phyloP scores from a whole-genome alignment of 208 protist genomes.

The Crithidia acanthocephali region DNA sequence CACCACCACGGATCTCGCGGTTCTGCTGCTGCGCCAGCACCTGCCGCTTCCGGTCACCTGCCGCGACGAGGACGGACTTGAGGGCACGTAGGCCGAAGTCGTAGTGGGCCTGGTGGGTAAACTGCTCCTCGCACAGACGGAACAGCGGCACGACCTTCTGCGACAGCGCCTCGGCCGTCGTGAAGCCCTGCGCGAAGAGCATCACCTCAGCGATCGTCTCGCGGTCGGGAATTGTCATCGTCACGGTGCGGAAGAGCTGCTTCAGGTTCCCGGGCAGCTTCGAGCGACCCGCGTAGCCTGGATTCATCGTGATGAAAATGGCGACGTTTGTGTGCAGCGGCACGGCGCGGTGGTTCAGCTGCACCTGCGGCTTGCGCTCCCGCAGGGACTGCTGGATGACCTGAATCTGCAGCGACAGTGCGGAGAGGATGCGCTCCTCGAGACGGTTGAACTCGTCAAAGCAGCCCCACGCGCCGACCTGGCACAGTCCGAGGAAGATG shows the following conservation, averaged over 20 bases:
- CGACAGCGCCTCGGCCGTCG: constrained; percentile 95
- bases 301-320: constrained; percentile 99
- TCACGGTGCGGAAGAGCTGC: constrained; percentile 98
- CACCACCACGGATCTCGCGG: background rate
- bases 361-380: constrained; percentile 63
- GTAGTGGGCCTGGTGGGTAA: constrained; percentile 99
- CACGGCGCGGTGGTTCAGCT: constrained; percentile 92
- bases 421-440: constrained; percentile 99
- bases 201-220: constrained; percentile 99
- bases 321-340: constrained; percentile 94
- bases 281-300: constrained; percentile 99
- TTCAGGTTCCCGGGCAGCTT: constrained; percentile 99
- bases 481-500: constrained; percentile 99
- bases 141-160: constrained; percentile 99
- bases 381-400: constrained; percentile 96
- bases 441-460: constrained; percentile 99
- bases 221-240: constrained; percentile 98
- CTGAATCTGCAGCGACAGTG: constrained; percentile 99
- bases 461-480: constrained; percentile 99
- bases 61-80: constrained; percentile 99
- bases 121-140: constrained; percentile 97
- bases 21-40: constrained; percentile 2
- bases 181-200: constrained; percentile 99
- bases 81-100: constrained; percentile 99
- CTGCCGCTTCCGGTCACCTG: constrained; percentile 96